These are phyloP conservation scores for Elaphomyces granulatus DNA, from an alignment of 495 filamentous ascomycete species.

Conservation along the genomic window DNA sequence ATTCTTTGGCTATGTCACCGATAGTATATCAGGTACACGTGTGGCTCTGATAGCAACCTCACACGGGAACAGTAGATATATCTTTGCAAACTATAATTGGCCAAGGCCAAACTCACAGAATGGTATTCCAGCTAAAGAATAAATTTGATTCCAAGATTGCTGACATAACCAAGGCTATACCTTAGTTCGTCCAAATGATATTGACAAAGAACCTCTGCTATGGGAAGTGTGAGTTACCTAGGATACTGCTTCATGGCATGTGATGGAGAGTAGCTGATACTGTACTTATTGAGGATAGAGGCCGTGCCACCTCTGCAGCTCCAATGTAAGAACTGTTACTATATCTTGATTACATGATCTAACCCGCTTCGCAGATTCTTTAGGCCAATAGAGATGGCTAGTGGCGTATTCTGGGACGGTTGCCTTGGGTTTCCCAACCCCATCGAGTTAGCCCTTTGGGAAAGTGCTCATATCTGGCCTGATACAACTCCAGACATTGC, in stretches of 20 bases:
- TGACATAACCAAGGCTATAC: conserved; percentile 7
- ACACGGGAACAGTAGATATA: conserved; percentile 10
- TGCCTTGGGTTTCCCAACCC: conserved; percentile 22
- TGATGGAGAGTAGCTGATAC: no score
- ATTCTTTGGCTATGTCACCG: conserved; percentile 6
- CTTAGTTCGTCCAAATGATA: conserved; percentile 3
- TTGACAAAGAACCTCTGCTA: conserved; percentile 7
- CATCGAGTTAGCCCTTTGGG: conserved; percentile 17
- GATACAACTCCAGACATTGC: conserved; percentile 9
- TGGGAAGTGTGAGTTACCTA: conserved; percentile 13
- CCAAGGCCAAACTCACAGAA: no score
- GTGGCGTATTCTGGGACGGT: conserved; percentile 20
- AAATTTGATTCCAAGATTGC: background rate
- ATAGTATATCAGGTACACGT: conserved; percentile 4
- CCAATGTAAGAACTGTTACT: conserved; percentile 8
- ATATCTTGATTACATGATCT: background rate
- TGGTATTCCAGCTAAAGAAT: background rate
- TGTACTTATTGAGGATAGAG: conserved; percentile 8
- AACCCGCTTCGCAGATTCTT: conserved; percentile 8
- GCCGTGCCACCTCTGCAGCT: conserved; percentile 15
- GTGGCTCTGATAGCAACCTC: conserved; percentile 14
- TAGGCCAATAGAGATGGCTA: conserved; percentile 7
- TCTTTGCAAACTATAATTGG: conserved; percentile 24
- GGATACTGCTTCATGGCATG: background rate
- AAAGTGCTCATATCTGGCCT: conserved; percentile 12